These are phyloP conservation scores for Rosa lucieae DNA, from an alignment of 306 rosid species.

Conservation along the genomic window DNA sequence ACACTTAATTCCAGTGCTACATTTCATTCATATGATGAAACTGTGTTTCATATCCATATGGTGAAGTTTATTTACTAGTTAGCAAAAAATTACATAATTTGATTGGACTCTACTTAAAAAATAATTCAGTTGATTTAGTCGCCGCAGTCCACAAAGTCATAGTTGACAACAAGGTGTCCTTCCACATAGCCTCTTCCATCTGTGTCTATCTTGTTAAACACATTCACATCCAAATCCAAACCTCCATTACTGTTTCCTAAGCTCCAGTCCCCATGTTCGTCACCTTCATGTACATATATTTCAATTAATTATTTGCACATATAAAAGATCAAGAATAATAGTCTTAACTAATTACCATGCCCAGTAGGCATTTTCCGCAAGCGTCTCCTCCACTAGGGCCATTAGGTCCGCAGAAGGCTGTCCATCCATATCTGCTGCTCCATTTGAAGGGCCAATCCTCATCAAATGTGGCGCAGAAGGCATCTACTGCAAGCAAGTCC, in stretches of 20 bases:
- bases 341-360: conserved; percentile 22
- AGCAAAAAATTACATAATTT: not conserved
- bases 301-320: not conserved
- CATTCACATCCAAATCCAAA: conserved; percentile 52
- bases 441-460: conserved; percentile 45
- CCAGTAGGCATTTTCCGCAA: conserved; percentile 55
- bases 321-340: not conserved
- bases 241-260: conserved; percentile 48
- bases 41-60: too few species aligned
- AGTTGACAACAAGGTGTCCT: conserved; percentile 53
- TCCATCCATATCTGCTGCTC: conserved; percentile 62
- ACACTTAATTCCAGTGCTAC: not conserved
- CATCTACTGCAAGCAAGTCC: conserved; percentile 51
- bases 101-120: not conserved
- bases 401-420: conserved; percentile 54
- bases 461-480: conserved; percentile 55
- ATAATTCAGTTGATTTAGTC: conserved; percentile 22
- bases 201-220: conserved; percentile 45
- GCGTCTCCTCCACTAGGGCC: conserved; percentile 48
- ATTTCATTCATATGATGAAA: not conserved
- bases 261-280: conserved; percentile 49
- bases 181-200: conserved; percentile 37
- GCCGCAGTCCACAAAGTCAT: conserved; percentile 54
- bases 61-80: too few species aligned
- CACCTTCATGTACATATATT: conserved; percentile 35